These are phyloP conservation scores for Curvularia sp. DNA, from an alignment of 2,329 filamentous ascomycete species.

Conservation along the genomic window DNA sequence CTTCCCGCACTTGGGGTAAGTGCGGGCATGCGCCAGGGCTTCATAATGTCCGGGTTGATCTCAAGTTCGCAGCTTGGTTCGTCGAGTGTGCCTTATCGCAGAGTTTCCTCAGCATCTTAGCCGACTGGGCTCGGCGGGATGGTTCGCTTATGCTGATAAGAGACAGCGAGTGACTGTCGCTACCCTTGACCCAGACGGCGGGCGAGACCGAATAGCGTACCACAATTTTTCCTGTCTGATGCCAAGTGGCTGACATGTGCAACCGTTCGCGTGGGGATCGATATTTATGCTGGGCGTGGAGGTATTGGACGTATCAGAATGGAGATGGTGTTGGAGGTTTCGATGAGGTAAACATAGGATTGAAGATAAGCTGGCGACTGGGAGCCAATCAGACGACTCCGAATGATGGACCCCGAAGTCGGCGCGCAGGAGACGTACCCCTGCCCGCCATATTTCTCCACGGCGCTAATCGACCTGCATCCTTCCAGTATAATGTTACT, in stretches of 20 bases:
- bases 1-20: constrained; percentile 9
- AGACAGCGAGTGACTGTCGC: constrained; percentile 4
- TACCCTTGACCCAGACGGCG: constrained; percentile 10
- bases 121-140: constrained; percentile 17
- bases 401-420: constrained; percentile 11
- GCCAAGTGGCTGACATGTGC: constrained; percentile 20
- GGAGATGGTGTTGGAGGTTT: constrained; percentile 27
- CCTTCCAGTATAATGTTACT: constrained; percentile 15
- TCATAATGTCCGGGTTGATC: constrained; percentile 11
- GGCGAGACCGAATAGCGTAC: constrained; percentile 12
- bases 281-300: constrained; percentile 28
- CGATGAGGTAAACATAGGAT: constrained; percentile 35
- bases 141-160: constrained; percentile 34
- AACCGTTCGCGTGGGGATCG: not conserved
- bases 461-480: constrained; percentile 15
- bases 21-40: constrained; percentile 13
- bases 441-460: constrained; percentile 16
- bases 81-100: constrained; percentile 11
- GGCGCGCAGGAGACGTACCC: constrained; percentile 10
- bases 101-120: constrained; percentile 10
- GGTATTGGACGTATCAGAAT: not conserved
- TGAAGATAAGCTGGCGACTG: constrained; percentile 29
- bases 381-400: constrained; percentile 22
- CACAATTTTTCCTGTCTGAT: constrained; percentile 12
- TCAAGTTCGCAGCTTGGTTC: constrained; percentile 18